A percentile compares a stretch with the other conserved stretches of the same genome.
Evolutionary conservation across 2,329 filamentous ascomycete genomes (phyloP).

Genomic region (Aspergillus tubingensis): DNA sequence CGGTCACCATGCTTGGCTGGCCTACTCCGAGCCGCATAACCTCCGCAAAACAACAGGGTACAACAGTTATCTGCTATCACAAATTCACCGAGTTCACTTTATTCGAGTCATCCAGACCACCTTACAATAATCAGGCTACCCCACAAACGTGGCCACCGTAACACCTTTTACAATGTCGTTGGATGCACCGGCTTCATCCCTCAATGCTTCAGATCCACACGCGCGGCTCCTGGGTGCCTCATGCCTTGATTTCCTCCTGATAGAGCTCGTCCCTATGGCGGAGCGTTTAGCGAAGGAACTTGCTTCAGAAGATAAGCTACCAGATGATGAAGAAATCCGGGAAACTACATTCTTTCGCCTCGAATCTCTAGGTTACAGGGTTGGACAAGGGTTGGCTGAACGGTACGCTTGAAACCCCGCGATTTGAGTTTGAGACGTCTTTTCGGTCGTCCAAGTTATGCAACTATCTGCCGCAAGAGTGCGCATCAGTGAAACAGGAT

Average conservation of each 20-base stretch:
- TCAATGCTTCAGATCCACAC: constrained; percentile 71
- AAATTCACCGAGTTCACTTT: background rate
- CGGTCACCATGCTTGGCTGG: background rate
- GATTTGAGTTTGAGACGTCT: background rate
- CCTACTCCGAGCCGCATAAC: background rate
- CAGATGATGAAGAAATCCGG: constrained; percentile 68
- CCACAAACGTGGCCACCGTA: background rate
- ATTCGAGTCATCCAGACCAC: background rate
- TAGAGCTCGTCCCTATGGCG: constrained; percentile 93
- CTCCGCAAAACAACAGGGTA: background rate
- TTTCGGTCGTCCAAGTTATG: background rate
- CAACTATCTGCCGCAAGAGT: background rate
- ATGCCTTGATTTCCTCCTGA: constrained; percentile 90
- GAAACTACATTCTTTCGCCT: constrained; percentile 84
- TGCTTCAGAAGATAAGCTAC: constrained; percentile 28
- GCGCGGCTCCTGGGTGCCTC: constrained; percentile 79
- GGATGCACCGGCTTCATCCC: constrained; percentile 68
- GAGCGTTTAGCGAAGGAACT: constrained; percentile 80
- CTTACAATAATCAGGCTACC: background rate
- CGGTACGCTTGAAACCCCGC: constrained; percentile 54
- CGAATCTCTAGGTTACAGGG: constrained; percentile 83
- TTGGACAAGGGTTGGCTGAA: constrained; percentile 89
- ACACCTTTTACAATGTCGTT: constrained; percentile 63
- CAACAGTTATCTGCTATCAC: background rate
- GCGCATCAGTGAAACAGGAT: background rate